Conservation (phyloP, 2,329 filamentous ascomycete genomes). For the Penicillium sumatraense region DNA sequence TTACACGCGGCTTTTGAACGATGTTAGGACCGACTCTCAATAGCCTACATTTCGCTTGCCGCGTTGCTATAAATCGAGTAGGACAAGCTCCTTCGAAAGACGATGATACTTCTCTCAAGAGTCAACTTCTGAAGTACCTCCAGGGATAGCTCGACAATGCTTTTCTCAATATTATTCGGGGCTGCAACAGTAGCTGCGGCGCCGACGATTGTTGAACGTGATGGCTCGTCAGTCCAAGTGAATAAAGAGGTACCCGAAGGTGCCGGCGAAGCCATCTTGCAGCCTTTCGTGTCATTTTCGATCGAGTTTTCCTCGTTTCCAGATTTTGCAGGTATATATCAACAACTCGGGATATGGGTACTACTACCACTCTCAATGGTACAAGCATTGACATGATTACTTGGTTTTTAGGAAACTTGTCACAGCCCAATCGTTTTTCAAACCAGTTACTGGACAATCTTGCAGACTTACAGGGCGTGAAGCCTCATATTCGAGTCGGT, state of each 20-base stretch:
- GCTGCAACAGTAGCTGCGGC: constrained; percentile 14
- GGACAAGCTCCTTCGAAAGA: neutral
- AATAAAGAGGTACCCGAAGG: constrained; percentile 8
- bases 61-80: neutral
- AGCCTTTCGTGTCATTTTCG: constrained; percentile 56
- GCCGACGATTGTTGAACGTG: constrained; percentile 5
- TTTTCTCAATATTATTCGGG: constrained; percentile 11
- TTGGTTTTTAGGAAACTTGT: constrained; percentile 52
- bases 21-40: neutral
- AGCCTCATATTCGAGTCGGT: constrained; percentile 66
- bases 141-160: constrained; percentile 4
- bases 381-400: neutral
- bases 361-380: neutral
- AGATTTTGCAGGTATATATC: constrained; percentile 52
- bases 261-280: constrained; percentile 20
- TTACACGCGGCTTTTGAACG: constrained; percentile 18
- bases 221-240: constrained; percentile 11
- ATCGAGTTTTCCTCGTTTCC: constrained; percentile 59
- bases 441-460: constrained; percentile 64
- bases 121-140: neutral
- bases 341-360: too few relatives aligned
- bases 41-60: constrained; percentile 5
- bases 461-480: constrained; percentile 57
- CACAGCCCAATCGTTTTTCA: constrained; percentile 63
- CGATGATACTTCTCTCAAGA: neutral